Evolutionary conservation across 768 basidiomycete species (phyloP).

Genomic region (Leucocoprinus sp.): DNA sequence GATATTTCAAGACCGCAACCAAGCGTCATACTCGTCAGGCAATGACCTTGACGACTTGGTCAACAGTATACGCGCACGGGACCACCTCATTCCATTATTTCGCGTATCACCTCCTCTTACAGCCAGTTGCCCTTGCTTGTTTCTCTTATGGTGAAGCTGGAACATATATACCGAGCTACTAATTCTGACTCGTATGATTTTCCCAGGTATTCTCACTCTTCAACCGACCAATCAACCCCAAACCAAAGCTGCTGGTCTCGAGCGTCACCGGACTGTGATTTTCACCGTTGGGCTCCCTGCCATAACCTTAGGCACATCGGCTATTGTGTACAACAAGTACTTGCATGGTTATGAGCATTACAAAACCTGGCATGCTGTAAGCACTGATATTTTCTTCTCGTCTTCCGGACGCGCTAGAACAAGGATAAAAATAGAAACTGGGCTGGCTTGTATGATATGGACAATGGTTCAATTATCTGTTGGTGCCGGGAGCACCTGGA

Average conservation of each 20-base stretch:
- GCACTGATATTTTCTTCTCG: slow-evolving; percentile 14
- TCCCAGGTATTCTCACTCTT: slow-evolving; percentile 62
- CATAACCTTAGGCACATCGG: slow-evolving; percentile 48
- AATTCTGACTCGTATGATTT: neutral
- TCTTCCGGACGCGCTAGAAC: neutral
- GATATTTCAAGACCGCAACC: neutral
- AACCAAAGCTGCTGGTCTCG: slow-evolving; percentile 58
- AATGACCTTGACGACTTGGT: slow-evolving; percentile 35
- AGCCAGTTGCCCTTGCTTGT: slow-evolving; percentile 45
- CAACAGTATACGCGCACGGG: slow-evolving; percentile 32
- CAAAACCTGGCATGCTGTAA: slow-evolving; percentile 67
- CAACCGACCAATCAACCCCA: slow-evolving; percentile 63
- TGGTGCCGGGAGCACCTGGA: slow-evolving; percentile 73
- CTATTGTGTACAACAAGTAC: slow-evolving; percentile 57
- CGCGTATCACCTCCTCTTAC: slow-evolving; percentile 55
- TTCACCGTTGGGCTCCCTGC: slow-evolving; percentile 45
- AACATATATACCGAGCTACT: too few relatives aligned
- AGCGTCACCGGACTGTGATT: slow-evolving; percentile 60
- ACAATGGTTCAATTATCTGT: slow-evolving; percentile 52
- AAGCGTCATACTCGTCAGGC: slow-evolving; percentile 21
- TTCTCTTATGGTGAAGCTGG: slow-evolving; percentile 62
- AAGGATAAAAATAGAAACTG: slow-evolving; percentile 35
- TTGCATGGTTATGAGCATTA: slow-evolving; percentile 46
- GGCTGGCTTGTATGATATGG: slow-evolving; percentile 57
- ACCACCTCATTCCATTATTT: slow-evolving; percentile 50